Base-by-base conservation (phyloP, 805 yeast species). In the Candida taoyuanica region DNA sequence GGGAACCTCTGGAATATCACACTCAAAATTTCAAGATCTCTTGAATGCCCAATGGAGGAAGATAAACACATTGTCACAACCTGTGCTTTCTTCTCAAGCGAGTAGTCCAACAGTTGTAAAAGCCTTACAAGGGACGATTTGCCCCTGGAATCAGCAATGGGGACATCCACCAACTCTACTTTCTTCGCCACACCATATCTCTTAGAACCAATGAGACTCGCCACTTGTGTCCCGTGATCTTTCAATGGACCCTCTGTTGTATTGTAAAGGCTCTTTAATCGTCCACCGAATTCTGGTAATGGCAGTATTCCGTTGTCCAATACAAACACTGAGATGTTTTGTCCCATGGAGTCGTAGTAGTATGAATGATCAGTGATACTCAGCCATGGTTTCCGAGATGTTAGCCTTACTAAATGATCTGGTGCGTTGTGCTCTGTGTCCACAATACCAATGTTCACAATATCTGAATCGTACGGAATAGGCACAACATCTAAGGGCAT, bases 201-300 rank as follows among this genome's bases (percentile, higher is more conserved):
- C 37, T 62, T 69, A 3, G 96, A 85, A 0, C 89, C 96, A 37
- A 86, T 73, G 12, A 86, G 65, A 3, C 96, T 96, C 0, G 96
- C 95, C 31, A 89, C 93, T 60, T 88, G 96, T 2, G 96, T 87
- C 0, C 96, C 97, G 59, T 88, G 97, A 0, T 96, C 96, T 60
- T 54, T 87, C 95, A 4, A 80, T 82, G 2, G 24, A 12, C 15
- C 14, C 15, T 1, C 75, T 76, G 48, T 76, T 83, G 48, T 78
- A 84, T 6, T n/a, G n/a, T n/a, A n/a, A n/a, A n/a, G n/a, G n/a
- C n/a, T 25, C 31, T 1, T 84, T 77, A 40, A 77, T 73, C 49
- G 80, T 83, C 4, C 81, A 49, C 71, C 78, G 51, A 83, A 64
- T 29, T 80, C 81, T 53, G 78, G 80, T 5, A 64, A 65, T 12